phyloP scores from a whole-genome alignment of 805 yeast species.

The Candida ulmi region DNA sequence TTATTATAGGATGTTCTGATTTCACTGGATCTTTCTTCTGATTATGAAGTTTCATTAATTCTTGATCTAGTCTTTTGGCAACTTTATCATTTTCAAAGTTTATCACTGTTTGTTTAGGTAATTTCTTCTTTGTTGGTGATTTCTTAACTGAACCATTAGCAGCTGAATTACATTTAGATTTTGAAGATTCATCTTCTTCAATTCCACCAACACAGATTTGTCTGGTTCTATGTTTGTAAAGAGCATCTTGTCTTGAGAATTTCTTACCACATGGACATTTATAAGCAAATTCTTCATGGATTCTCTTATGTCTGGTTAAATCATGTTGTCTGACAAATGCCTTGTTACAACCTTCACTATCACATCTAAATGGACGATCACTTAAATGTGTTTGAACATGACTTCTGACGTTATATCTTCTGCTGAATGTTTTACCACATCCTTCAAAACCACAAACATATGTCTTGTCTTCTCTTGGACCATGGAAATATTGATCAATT shows the following conservation, averaged over 20 bases:
- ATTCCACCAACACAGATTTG: slow-evolving; percentile 80
- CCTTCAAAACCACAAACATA: slow-evolving; percentile 70
- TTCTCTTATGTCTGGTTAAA: slow-evolving; percentile 80
- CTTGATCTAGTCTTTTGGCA: slow-evolving; percentile 18
- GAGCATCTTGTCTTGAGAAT: slow-evolving; percentile 85
- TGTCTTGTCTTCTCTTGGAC: slow-evolving; percentile 66
- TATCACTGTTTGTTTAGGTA: slow-evolving; percentile 3
- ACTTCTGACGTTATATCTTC: slow-evolving; percentile 88
- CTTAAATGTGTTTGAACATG: slow-evolving; percentile 96
- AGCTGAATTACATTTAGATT: slow-evolving; percentile 5
- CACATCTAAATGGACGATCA: slow-evolving; percentile 88
- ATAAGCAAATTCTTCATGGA: slow-evolving; percentile 59
- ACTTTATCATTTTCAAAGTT: slow-evolving; percentile 14
- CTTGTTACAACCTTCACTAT: slow-evolving; percentile 57
- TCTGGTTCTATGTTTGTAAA: slow-evolving; percentile 72
- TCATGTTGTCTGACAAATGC: slow-evolving; percentile 96
- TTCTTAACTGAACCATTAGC: slow-evolving; percentile 12
- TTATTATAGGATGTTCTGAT: no score
- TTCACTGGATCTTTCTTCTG: neutral
- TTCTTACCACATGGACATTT: slow-evolving; percentile 48
- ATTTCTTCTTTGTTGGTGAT: slow-evolving; percentile 1
- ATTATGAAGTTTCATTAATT: slow-evolving; percentile 2
- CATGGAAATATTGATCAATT: slow-evolving; percentile 75
- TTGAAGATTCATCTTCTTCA: slow-evolving; percentile 7
- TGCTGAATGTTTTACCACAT: slow-evolving; percentile 79